A percentile compares a stretch with the other conserved stretches of the same genome.
Conservation (phyloP, 2,329 filamentous ascomycete species). For the Colletotrichum horii region DNA sequence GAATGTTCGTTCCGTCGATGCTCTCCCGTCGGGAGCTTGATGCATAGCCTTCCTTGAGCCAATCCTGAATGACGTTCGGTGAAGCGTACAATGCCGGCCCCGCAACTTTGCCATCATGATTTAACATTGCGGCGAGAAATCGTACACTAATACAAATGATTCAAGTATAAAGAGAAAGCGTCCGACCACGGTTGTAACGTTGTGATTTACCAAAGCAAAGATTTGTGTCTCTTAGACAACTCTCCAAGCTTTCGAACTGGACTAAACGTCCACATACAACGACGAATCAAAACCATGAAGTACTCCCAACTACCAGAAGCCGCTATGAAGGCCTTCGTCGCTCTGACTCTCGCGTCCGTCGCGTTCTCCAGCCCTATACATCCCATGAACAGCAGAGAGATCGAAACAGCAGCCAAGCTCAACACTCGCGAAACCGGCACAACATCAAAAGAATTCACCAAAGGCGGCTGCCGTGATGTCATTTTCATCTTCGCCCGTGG, state of each 20-base stretch:
- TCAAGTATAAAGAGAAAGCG: not conserved
- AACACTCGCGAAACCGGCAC: not conserved
- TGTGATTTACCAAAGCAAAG: not conserved
- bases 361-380: not conserved
- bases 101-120: not conserved
- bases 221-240: not conserved
- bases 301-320: not conserved
- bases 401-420: not conserved
- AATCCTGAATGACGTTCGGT: not conserved
- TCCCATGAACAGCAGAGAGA: not conserved
- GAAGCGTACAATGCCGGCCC: not conserved
- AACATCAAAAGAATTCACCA: not conserved
- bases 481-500: constrained; percentile 46
- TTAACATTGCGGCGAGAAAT: not conserved
- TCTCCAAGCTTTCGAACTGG: not conserved
- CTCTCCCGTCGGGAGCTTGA: not conserved
- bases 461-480: constrained; percentile 21
- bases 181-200: not conserved
- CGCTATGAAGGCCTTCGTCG: not conserved
- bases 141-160: not conserved
- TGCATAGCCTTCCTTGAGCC: not conserved
- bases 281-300: not conserved
- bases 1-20: not conserved
- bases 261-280: too few relatives aligned
- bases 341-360: not conserved